Base-by-base conservation (phyloP, 2,329 filamentous ascomycete species). In the Epichloe festucae region DNA sequence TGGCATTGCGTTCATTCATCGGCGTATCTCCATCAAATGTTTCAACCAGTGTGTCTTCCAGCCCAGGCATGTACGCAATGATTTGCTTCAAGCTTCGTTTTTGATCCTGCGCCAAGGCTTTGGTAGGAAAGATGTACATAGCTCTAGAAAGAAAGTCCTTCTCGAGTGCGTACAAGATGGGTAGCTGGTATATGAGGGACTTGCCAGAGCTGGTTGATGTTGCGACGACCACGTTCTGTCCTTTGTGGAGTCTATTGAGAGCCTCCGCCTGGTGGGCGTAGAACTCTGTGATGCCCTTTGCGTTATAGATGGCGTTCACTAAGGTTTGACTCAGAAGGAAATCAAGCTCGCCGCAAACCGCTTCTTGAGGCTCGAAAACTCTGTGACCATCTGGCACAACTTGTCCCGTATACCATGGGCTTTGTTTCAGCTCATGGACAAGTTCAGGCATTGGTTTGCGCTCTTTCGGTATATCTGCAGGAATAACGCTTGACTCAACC, bases 41-140 rank as follows among this genome's bases (percentile, higher is more conserved):
- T 62, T 96, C 93, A 2, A 96, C 88, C 17, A 94, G 70, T 0
- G 82, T 72, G 42, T 87, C 75, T 62, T 89, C 82, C 21, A 97
- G 68, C 0, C 82, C 83, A 1, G 84, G 78, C 76, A 98, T 87
- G 60, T 85, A 95, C 1, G 77, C 71, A 54, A 97, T 72, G 63
- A 97, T 77, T 50, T 95, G 89, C 60, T 87, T 87, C 64, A 98
- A 73, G 58, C 89, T 95, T 58, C 89, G 79, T 59, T 84, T 82
- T 66, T 98, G 93, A 66, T 98, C 93, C 65, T 98, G 93, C 0
- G 93, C 91, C 15, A 98, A 71, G 1, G 93, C 93, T 68, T 98
- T 98, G 0, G 93, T 98, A 0, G 93, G 93, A 55, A 98, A 98
- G 38, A 98, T 95, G 64, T 96, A 97, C 83, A 98, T 89, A 2